phyloP scores from a whole-genome alignment of 176 grass and related monocot species.

The Rhynchospora breviuscula region DNA sequence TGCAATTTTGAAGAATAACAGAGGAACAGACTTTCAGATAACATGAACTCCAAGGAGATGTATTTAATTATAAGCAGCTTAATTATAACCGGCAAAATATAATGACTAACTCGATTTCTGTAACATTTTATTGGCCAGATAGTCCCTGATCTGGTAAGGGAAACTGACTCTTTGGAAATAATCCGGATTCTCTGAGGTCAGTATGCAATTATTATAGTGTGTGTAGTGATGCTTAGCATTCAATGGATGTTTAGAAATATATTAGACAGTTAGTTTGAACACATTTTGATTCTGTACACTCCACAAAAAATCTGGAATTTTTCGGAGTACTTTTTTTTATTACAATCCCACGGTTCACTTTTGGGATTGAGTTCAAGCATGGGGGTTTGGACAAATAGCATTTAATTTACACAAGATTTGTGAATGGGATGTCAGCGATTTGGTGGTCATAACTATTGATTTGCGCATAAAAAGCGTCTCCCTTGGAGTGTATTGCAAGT shows the following conservation, averaged over 20 bases:
- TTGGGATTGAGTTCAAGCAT: constrained; percentile 22
- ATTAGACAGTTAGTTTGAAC: neutral
- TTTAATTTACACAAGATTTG: constrained; percentile 19
- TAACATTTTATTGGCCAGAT: neutral
- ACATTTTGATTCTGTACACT: neutral
- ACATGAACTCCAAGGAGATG: too few relatives aligned
- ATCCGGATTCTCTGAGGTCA: neutral
- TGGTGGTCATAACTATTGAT: constrained; percentile 16
- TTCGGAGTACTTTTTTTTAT: neutral
- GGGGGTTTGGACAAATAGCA: neutral
- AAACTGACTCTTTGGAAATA: neutral
- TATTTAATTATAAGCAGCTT: too few relatives aligned
- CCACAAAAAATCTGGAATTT: neutral
- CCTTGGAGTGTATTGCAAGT: constrained; percentile 1
- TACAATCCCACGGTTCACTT: neutral
- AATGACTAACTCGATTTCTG: neutral
- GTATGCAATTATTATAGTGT: neutral
- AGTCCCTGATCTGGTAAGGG: neutral
- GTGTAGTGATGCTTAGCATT: neutral
- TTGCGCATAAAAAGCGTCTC: neutral
- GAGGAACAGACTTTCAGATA: too few relatives aligned
- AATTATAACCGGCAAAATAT: neutral
- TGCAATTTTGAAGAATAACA: too few relatives aligned
- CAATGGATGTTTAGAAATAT: neutral
- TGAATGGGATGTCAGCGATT: constrained; percentile 9